Evolutionary conservation across 1,139 yeast species (phyloP).

Genomic region (Kodamaea plutei): DNA sequence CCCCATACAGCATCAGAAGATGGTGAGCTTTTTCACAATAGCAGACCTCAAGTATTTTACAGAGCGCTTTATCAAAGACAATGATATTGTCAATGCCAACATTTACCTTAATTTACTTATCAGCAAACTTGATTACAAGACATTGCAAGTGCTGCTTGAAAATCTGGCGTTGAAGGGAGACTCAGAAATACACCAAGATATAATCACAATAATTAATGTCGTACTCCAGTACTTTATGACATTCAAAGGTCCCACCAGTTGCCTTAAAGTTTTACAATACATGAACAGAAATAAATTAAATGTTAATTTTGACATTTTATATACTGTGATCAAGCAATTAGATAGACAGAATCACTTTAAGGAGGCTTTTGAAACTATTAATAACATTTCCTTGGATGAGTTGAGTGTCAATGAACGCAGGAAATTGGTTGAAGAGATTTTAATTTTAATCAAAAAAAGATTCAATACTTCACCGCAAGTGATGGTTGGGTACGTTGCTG

Average conservation of each 20-base stretch:
- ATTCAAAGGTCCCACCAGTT: conserved; percentile 34
- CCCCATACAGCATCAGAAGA: conserved; percentile 21
- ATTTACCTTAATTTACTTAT: conserved; percentile 35
- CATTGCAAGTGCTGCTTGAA: conserved; percentile 6
- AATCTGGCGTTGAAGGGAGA: conserved; percentile 11
- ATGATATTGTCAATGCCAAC: conserved; percentile 31
- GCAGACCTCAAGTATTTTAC: conserved; percentile 25
- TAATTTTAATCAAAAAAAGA: conserved; percentile 28
- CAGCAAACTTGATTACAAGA: conserved; percentile 31
- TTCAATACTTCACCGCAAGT: conserved; percentile 33
- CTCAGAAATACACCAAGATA: conserved; percentile 18
- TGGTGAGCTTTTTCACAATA: conserved; percentile 30
- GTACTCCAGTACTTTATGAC: conserved; percentile 33
- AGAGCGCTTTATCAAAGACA: conserved; percentile 19
- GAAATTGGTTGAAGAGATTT: conserved; percentile 27
- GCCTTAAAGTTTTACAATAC: conserved; percentile 31
- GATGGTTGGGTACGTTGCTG: conserved; percentile 34
- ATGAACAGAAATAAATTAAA: conserved; percentile 28
- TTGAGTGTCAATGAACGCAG: conserved; percentile 17
- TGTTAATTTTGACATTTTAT: conserved; percentile 23
- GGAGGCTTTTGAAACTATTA: conserved; percentile 35
- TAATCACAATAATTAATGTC: conserved; percentile 26
- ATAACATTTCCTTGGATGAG: conserved; percentile 25
- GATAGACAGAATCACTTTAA: conserved; percentile 27
- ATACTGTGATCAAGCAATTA: conserved; percentile 26